A percentile compares a stretch with the other conserved stretches of the same genome.
Conservation (phyloP, 208 protist species). For the Acanthamoeba sp. region DNA sequence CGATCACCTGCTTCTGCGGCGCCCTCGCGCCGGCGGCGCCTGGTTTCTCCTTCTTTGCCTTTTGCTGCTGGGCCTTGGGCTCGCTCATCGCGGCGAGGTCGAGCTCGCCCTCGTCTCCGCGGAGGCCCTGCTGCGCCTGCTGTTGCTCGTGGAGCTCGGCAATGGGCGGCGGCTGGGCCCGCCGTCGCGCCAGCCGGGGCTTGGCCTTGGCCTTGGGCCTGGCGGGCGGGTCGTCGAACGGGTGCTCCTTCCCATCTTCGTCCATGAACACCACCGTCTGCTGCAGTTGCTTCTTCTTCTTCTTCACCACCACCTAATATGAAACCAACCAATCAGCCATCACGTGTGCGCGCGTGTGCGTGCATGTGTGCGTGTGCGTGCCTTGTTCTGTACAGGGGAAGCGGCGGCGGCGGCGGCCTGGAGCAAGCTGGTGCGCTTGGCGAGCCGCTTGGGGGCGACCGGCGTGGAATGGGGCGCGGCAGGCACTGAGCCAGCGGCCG, state of each 20-base stretch:
- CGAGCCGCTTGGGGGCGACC: neutral
- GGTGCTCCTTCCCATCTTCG: neutral
- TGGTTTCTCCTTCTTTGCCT: neutral
- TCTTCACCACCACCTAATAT: neutral
- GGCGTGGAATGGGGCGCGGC: neutral
- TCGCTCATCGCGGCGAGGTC: neutral
- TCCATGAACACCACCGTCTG: slow-evolving; percentile 11
- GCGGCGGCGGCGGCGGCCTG: no score
- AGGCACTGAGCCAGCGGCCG: neutral
- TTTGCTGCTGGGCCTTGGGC: neutral
- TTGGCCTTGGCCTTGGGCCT: neutral
- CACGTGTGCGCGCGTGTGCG: neutral
- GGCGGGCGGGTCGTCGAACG: neutral
- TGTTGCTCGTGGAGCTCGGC: neutral
- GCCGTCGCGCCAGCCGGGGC: neutral
- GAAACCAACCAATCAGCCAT: neutral
- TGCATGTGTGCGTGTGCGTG: neutral
- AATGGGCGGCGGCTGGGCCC: neutral
- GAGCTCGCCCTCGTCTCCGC: neutral
- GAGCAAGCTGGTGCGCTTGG: neutral
- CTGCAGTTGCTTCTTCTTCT: neutral
- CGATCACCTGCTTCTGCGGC: slow-evolving; percentile 4
- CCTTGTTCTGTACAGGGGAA: neutral
- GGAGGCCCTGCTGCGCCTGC: neutral
- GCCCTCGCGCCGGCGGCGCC: neutral